phyloP scores from a whole-genome alignment of 225 moss, liverwort and hornwort species.

The Sphagnum tenellum region DNA sequence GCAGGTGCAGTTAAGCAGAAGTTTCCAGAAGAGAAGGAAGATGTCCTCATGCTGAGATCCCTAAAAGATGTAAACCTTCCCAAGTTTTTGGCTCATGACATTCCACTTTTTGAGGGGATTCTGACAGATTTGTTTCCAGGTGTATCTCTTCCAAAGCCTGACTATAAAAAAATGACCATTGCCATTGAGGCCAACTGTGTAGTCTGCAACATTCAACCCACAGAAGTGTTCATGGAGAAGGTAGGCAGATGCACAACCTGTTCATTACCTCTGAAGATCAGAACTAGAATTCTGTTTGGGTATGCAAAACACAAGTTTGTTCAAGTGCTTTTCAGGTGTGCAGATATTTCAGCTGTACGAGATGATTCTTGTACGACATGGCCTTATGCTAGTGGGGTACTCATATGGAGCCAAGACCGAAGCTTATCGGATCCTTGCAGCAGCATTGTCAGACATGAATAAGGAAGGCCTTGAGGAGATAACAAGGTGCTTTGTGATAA shows the following conservation, averaged over 20 bases:
- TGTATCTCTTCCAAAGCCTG: conserved; percentile 28
- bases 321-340: not conserved
- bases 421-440: conserved; percentile 55
- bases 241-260: conserved; percentile 6
- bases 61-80: conserved; percentile 59
- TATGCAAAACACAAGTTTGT: not conserved
- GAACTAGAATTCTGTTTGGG: not conserved
- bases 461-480: conserved; percentile 47
- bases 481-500: conserved; percentile 68
- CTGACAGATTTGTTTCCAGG: conserved; percentile 56
- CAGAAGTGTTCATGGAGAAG: conserved; percentile 47
- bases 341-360: conserved; percentile 79
- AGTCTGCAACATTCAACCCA: conserved; percentile 30
- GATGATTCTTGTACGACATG: conserved; percentile 82
- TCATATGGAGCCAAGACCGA: conserved; percentile 84
- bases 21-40: conserved; percentile 49
- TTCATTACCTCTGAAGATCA: no score
- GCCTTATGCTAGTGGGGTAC: conserved; percentile 75
- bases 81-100: conserved; percentile 62
- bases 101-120: conserved; percentile 65
- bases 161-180: conserved; percentile 32
- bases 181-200: conserved; percentile 18
- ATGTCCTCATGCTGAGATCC: conserved; percentile 55
- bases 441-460: conserved; percentile 68
- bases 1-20: conserved; percentile 62